Evolutionary conservation across 2,329 filamentous ascomycete species (phyloP).

Genomic region (Curvularia lunata): DNA sequence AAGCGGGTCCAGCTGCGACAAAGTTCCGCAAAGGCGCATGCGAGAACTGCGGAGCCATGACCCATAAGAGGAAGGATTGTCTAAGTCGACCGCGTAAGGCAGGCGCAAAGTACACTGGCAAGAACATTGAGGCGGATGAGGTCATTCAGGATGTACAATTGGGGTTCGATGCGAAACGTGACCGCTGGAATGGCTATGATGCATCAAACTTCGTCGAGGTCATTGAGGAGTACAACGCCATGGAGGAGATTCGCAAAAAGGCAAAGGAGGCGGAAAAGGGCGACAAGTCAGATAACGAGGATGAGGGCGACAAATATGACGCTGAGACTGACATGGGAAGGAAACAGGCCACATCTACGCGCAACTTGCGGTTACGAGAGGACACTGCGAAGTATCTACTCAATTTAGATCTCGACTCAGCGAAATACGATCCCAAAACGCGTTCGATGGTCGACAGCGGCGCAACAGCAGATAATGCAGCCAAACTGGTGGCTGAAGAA

Average conservation of each 20-base stretch:
- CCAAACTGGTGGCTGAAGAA: constrained; percentile 86
- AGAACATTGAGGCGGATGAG: constrained; percentile 93
- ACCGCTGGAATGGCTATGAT: constrained; percentile 99
- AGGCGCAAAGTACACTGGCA: constrained; percentile 90
- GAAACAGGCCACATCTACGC: constrained; percentile 86
- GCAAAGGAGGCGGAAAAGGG: constrained; percentile 47
- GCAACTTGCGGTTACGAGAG: constrained; percentile 89
- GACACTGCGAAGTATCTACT: constrained; percentile 97
- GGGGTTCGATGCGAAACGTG: constrained; percentile 96
- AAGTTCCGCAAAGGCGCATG: constrained; percentile 98
- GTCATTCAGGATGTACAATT: constrained; percentile 82
- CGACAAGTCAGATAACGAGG: constrained; percentile 55
- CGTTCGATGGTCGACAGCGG: constrained; percentile 87
- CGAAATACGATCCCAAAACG: constrained; percentile 97
- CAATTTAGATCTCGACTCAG: constrained; percentile 93
- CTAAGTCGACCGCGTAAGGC: constrained; percentile 85
- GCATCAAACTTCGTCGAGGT: constrained; percentile 82
- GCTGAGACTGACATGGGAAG: constrained; percentile 97
- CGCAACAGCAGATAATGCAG: constrained; percentile 78
- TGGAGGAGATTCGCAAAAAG: constrained; percentile 74
- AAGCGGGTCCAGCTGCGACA: constrained; percentile 83
- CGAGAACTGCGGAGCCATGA: constrained; percentile 97
- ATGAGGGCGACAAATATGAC: constrained; percentile 73
- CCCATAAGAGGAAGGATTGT: constrained; percentile 94
- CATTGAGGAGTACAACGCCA: constrained; percentile 85